phyloP scores from a whole-genome alignment of 305 asterid genomes.

The Striga hermonthica region DNA sequence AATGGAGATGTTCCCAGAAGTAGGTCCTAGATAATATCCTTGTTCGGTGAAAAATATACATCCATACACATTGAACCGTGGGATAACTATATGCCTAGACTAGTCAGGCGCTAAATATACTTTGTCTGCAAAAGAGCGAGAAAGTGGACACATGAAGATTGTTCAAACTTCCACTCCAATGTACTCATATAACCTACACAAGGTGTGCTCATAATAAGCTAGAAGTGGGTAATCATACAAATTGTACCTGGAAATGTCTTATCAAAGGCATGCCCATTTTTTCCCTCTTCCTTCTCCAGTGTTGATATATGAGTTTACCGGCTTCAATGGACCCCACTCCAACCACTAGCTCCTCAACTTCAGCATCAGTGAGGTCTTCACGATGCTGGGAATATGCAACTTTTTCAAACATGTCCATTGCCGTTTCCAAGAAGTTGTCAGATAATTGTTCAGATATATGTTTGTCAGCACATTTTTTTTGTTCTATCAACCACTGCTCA shows the following conservation, averaged over 20 bases:
- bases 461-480: slow-evolving; percentile 32
- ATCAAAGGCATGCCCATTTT: slow-evolving; percentile 77
- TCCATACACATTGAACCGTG: not conserved
- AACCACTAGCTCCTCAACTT: slow-evolving; percentile 57
- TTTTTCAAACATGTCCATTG: slow-evolving; percentile 72
- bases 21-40: not conserved
- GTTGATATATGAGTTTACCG: slow-evolving; percentile 54
- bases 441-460: slow-evolving; percentile 48
- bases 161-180: not conserved
- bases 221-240: slow-evolving; percentile 19
- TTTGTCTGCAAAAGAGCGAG: slow-evolving; percentile 14
- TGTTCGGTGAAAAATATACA: not conserved
- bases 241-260: slow-evolving; percentile 83
- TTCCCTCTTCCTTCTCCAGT: slow-evolving; percentile 83
- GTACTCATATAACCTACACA: slow-evolving; percentile 11
- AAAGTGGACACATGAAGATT: slow-evolving; percentile 3
- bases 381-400: slow-evolving; percentile 66
- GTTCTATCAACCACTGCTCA: slow-evolving; percentile 64
- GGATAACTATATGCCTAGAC: slow-evolving; percentile 1
- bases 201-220: not conserved
- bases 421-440: slow-evolving; percentile 75
- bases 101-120: not conserved
- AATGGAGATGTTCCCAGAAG: not conserved
- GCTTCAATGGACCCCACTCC: slow-evolving; percentile 55
- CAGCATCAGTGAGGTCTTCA: slow-evolving; percentile 59